Evolutionary conservation across 1,284 basidiomycete genomes (phyloP).

Genomic region (Tilletia walkeri): DNA sequence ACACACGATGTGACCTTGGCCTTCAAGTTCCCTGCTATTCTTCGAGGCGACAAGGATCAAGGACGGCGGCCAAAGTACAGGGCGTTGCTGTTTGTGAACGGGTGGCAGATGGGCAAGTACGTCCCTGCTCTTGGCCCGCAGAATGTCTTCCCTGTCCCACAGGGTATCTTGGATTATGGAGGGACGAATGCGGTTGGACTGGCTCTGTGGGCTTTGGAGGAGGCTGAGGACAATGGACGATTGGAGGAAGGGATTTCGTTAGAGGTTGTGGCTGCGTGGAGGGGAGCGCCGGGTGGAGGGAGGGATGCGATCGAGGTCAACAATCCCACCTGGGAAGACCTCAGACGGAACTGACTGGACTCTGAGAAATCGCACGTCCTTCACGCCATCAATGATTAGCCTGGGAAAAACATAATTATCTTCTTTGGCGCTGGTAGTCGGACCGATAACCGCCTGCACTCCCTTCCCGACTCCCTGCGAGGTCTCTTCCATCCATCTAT

Average conservation of each 20-base stretch:
- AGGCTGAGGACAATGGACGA: conserved; percentile 17
- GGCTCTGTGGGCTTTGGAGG: conserved; percentile 30
- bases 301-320: conserved; percentile 27
- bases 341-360: conserved; percentile 17
- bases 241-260: conserved; percentile 19
- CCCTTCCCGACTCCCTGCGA: no score
- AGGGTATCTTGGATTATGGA: conserved; percentile 27
- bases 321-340: conserved; percentile 26
- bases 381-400: not conserved
- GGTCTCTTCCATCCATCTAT: no score
- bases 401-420: not conserved
- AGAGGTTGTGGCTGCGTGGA: conserved; percentile 26
- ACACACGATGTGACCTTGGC: conserved; percentile 28
- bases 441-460: not conserved
- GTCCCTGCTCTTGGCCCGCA: conserved; percentile 34
- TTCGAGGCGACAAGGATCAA: conserved; percentile 27
- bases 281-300: conserved; percentile 22
- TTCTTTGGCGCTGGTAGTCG: not conserved
- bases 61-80: conserved; percentile 9
- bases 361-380: not conserved
- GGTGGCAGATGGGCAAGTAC: conserved; percentile 46
- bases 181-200: conserved; percentile 34
- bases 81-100: conserved; percentile 42
- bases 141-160: conserved; percentile 31
- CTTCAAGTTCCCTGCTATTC: conserved; percentile 22